Evolutionary conservation across 495 filamentous ascomycete species (phyloP), one percentile per base, ranked within the genome.

Genomic region (Aspergillus funiculosus): DNA sequence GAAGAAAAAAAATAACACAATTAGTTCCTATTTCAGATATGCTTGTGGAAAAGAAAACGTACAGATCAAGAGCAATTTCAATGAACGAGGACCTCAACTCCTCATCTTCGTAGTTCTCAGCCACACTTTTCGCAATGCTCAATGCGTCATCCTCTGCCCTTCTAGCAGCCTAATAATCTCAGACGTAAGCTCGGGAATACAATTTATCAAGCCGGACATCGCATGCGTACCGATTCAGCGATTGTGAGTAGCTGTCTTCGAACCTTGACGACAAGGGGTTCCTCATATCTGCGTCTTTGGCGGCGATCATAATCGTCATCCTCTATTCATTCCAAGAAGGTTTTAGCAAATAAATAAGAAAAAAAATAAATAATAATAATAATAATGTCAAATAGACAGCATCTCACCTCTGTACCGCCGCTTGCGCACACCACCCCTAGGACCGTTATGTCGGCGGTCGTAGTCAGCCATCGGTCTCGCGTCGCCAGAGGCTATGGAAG

Each of bases 101-200:
- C 50, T 82, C 82, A 51, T 96, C 88, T 2, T 94, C 86, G 46
- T 80, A 87, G 62, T 88, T 84, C 10, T 92, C 85, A 14, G 79
- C 74, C 14, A 94, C 77, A 6, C 79, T 75, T 53, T 80, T 84
- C 13, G 87, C 89, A 48, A 96, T 85, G 43, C 76, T 73, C 26
- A 74, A 64, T 13, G 86, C 79, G 57, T 94, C 89, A 51, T 96
- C 89, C 55, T 92, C 84, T 54, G 85, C 87, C 50, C 76, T 76
- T 48, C 82, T 79, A 57, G 89, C 71, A 46, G 88, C 83, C 76
- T 81, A 50, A 22, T 21, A 9, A 52, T 39, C 46, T 43, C n/a
- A n/a, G 48, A 39, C 37, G 49, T 54, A 27, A 60, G 60, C 36
- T 28, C 11, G n/a, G 27, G 6, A 6, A 25, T 24, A 18, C 11